phyloP scores from a whole-genome alignment of 2,329 filamentous ascomycete species.

The Geoglossum cookeanum region DNA sequence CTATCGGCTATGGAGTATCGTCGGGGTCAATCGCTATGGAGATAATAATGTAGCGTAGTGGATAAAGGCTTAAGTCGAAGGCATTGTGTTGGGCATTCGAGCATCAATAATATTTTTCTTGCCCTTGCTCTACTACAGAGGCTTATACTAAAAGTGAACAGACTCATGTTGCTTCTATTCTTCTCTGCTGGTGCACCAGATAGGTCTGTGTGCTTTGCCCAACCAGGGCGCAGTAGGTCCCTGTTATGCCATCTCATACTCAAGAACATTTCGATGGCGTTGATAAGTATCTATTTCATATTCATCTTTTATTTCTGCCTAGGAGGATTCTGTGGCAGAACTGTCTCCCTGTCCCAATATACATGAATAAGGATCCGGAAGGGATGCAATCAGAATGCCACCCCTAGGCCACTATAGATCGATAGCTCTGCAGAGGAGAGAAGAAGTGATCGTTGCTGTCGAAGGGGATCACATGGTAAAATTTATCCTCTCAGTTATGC shows the following conservation, averaged over 20 bases:
- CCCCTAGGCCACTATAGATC: neutral
- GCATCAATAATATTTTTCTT: too few relatives aligned
- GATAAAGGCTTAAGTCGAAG: too few relatives aligned
- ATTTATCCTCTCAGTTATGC: neutral
- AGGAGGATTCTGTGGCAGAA: neutral
- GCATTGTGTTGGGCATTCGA: too few relatives aligned
- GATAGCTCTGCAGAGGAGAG: neutral
- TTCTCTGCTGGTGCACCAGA: neutral
- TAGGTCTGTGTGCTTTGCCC: neutral
- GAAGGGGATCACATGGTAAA: neutral
- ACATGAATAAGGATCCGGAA: neutral
- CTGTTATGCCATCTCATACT: too few relatives aligned
- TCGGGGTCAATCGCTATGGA: too few relatives aligned
- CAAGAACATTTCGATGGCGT: too few relatives aligned
- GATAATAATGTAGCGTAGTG: too few relatives aligned
- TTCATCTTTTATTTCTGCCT: neutral
- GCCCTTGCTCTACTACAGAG: too few relatives aligned
- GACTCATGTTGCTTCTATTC: neutral
- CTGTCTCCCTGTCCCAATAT: neutral
- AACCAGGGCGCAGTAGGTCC: neutral
- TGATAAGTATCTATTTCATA: too few relatives aligned
- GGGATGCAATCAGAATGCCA: neutral
- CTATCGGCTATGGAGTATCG: too few relatives aligned
- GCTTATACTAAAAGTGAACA: neutral
- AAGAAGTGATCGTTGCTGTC: neutral